phyloP scores from a whole-genome alignment of 2,329 filamentous ascomycete species.

The Xylariales sp. region DNA sequence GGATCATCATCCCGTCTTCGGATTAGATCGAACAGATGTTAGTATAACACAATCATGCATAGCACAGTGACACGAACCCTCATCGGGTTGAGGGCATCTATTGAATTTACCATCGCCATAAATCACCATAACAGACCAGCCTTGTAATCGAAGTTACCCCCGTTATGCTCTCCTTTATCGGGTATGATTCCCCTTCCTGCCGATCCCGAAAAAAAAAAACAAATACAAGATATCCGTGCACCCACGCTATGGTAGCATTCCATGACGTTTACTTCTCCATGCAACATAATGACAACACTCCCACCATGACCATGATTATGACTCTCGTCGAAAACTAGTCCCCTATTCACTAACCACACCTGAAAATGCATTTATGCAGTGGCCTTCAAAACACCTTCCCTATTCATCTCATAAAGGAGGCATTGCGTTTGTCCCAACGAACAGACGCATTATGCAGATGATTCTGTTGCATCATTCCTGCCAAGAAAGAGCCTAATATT shows the following conservation, averaged over 20 bases:
- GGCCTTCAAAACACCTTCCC: conserved; percentile 14
- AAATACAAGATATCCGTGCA: conserved; percentile 33
- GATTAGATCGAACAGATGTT: no score
- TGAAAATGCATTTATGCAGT: conserved; percentile 40
- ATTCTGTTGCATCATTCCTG: neutral
- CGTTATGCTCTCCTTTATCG: conserved; percentile 33
- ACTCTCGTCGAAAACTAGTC: neutral
- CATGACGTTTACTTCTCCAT: neutral
- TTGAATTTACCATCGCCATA: neutral
- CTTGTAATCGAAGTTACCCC: conserved; percentile 13
- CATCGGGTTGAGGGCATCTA: neutral
- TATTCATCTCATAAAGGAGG: conserved; percentile 8
- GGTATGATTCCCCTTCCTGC: conserved; percentile 29
- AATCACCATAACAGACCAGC: conserved; percentile 3
- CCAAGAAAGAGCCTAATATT: neutral
- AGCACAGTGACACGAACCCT: neutral
- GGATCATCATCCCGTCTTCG: no score
- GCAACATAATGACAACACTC: conserved; percentile 1
- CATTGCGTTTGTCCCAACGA: conserved; percentile 2
- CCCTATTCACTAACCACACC: conserved; percentile 11
- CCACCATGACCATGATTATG: conserved; percentile 6
- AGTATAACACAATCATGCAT: neutral
- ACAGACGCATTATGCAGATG: neutral
- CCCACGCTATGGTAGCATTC: conserved; percentile 12
- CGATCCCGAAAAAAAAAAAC: conserved; percentile 26